Conservation (phyloP, 2,329 filamentous ascomycete genomes). For the Exophiala dermatitidis region DNA sequence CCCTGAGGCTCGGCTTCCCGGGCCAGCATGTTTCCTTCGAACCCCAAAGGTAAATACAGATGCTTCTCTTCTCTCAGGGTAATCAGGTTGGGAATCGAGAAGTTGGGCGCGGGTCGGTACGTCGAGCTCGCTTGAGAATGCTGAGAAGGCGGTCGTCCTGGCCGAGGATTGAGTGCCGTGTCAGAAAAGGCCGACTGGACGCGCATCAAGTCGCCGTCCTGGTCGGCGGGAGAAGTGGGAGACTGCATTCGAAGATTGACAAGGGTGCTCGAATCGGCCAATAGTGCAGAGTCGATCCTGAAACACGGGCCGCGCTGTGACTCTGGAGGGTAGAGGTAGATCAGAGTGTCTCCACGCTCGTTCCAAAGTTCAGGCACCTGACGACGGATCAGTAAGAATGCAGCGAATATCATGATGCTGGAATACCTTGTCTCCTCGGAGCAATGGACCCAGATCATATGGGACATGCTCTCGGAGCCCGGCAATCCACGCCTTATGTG, state of each 20-base stretch:
- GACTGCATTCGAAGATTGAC: constrained; percentile 17
- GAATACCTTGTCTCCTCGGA: constrained; percentile 47
- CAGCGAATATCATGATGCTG: background rate
- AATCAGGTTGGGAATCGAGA: constrained; percentile 14
- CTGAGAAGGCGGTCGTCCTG: constrained; percentile 28
- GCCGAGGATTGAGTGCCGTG: constrained; percentile 28
- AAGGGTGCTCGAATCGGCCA: constrained; percentile 44
- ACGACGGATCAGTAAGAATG: background rate
- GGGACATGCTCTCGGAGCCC: constrained; percentile 50
- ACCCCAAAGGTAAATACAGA: constrained; percentile 52
- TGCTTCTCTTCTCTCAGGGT: constrained; percentile 14
- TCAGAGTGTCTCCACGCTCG: constrained; percentile 53
- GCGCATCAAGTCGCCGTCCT: constrained; percentile 29
- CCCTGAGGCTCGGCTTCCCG: constrained; percentile 31
- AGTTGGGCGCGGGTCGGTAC: constrained; percentile 24
- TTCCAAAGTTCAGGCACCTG: constrained; percentile 57
- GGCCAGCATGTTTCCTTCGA: constrained; percentile 45
- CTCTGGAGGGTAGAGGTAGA: constrained; percentile 55
- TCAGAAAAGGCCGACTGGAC: constrained; percentile 28
- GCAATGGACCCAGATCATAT: constrained; percentile 48
- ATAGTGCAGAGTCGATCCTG: constrained; percentile 53
- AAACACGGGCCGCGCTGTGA: constrained; percentile 54
- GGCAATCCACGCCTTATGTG: constrained; percentile 50
- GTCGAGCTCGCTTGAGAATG: constrained; percentile 29
- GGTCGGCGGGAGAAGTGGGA: constrained; percentile 10